Conservation (phyloP, 306 rosid genomes). For the Abrus precatorius region DNA sequence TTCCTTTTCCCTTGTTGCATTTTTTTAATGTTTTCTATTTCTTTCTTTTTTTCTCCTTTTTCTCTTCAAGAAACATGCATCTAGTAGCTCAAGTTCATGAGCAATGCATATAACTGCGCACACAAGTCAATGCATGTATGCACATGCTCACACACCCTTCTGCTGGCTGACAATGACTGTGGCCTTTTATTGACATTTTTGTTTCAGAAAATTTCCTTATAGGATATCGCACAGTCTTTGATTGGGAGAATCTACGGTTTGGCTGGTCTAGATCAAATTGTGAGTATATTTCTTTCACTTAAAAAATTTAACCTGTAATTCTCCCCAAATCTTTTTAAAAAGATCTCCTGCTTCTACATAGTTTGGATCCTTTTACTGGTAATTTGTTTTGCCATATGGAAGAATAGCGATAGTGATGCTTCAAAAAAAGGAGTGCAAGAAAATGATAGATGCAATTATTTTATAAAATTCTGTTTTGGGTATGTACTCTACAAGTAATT, state of each 20-base stretch:
- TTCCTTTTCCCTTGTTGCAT: neutral
- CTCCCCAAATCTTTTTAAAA: slow-evolving; percentile 2
- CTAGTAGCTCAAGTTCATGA: neutral
- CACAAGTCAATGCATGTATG: neutral
- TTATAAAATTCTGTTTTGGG: slow-evolving; percentile 2
- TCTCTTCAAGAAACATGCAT: neutral
- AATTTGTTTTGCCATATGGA: neutral
- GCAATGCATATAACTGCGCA: slow-evolving; percentile 34
- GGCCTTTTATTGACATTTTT: slow-evolving; percentile 40
- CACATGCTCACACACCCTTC: neutral
- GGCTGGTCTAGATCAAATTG: slow-evolving; percentile 77
- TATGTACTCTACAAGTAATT: neutral
- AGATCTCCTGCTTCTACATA: neutral
- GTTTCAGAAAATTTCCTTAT: slow-evolving; percentile 69
- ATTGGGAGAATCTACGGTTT: slow-evolving; percentile 65
- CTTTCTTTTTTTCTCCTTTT: neutral
- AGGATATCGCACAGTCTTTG: slow-evolving; percentile 68
- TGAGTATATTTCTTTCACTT: slow-evolving; percentile 50
- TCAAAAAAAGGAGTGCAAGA: neutral
- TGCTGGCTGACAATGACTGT: slow-evolving; percentile 20
- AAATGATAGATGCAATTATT: neutral
- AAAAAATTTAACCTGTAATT: neutral
- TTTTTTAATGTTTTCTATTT: neutral
- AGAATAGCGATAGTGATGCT: neutral
- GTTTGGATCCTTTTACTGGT: slow-evolving; percentile 12